These are phyloP conservation scores for Fusarium armeniacum DNA, from an alignment of 2,329 filamentous ascomycete genomes.

Conservation along the genomic window DNA sequence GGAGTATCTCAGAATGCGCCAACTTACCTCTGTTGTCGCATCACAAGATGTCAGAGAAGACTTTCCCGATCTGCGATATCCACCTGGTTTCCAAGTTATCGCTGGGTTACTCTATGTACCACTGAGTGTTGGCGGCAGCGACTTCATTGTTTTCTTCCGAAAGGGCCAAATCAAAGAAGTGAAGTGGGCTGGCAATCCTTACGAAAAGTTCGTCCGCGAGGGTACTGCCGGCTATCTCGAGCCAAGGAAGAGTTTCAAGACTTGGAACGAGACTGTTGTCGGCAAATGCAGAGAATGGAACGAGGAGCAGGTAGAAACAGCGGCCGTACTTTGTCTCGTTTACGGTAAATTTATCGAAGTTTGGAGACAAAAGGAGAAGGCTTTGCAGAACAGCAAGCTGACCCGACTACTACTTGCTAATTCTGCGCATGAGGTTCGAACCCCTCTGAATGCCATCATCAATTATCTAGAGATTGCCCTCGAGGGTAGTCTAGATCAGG, in stretches of 20 bases:
- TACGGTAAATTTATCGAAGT: slow-evolving; percentile 94
- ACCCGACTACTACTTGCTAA: slow-evolving; percentile 85
- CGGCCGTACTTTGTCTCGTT: slow-evolving; percentile 86
- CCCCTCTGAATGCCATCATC: slow-evolving; percentile 92
- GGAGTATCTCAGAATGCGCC: slow-evolving; percentile 84
- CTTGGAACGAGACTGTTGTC: slow-evolving; percentile 84
- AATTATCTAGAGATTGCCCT: slow-evolving; percentile 94
- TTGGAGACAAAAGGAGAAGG: slow-evolving; percentile 91
- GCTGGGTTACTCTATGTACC: slow-evolving; percentile 87
- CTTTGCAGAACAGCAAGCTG: slow-evolving; percentile 83
- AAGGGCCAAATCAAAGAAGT: slow-evolving; percentile 80
- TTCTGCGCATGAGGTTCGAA: slow-evolving; percentile 91
- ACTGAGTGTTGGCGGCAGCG: slow-evolving; percentile 78
- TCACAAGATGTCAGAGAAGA: slow-evolving; percentile 82
- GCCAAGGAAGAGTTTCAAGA: slow-evolving; percentile 82
- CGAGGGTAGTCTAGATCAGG: slow-evolving; percentile 82
- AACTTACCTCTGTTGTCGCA: slow-evolving; percentile 79
- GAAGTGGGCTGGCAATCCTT: slow-evolving; percentile 89
- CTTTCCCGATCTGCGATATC: slow-evolving; percentile 85
- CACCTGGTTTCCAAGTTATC: slow-evolving; percentile 82
- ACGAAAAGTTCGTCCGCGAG: slow-evolving; percentile 80
- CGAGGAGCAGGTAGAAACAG: slow-evolving; percentile 90
- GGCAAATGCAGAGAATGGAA: slow-evolving; percentile 90
- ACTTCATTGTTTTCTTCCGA: slow-evolving; percentile 95
- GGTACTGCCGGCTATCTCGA: slow-evolving; percentile 82